phyloP scores from a whole-genome alignment of 2,329 filamentous ascomycete species.

The Zymoseptoria pseudotritici region DNA sequence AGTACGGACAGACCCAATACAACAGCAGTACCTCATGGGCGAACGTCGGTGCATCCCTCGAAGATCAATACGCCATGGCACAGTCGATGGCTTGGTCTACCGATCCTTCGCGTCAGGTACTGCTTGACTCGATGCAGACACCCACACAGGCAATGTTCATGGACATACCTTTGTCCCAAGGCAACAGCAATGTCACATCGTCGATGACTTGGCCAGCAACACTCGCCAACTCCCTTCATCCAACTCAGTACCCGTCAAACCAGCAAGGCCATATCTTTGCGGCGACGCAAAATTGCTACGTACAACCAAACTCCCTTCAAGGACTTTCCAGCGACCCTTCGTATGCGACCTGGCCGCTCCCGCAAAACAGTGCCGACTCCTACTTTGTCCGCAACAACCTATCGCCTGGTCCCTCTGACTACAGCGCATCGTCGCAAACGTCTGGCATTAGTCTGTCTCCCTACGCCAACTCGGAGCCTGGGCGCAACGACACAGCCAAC shows the following conservation, averaged over 20 bases:
- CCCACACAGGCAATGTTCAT: conserved; percentile 14
- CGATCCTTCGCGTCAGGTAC: conserved; percentile 4
- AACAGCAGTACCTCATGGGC: conserved; percentile 2
- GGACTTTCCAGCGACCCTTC: background rate
- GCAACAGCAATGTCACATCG: background rate
- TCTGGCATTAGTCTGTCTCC: conserved; percentile 20
- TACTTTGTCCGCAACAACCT: conserved; percentile 4
- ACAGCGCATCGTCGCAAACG: conserved; percentile 15
- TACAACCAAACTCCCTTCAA: background rate
- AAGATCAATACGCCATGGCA: conserved; percentile 9
- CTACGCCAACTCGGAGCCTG: conserved; percentile 17
- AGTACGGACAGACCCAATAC: background rate
- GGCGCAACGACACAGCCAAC: conserved; percentile 6
- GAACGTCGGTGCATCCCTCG: conserved; percentile 1
- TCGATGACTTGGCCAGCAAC: background rate
- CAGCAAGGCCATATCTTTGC: background rate
- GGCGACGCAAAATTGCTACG: background rate
- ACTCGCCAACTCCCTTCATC: background rate
- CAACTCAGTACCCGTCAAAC: background rate
- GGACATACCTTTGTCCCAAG: background rate
- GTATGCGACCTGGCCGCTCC: background rate
- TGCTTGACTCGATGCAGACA: conserved; percentile 9
- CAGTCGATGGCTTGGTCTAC: conserved; percentile 12
- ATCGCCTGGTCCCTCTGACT: conserved; percentile 19
- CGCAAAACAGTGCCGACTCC: background rate